Conservation (phyloP, 345 rosid species). For the Melaleuca alternifolia region DNA sequence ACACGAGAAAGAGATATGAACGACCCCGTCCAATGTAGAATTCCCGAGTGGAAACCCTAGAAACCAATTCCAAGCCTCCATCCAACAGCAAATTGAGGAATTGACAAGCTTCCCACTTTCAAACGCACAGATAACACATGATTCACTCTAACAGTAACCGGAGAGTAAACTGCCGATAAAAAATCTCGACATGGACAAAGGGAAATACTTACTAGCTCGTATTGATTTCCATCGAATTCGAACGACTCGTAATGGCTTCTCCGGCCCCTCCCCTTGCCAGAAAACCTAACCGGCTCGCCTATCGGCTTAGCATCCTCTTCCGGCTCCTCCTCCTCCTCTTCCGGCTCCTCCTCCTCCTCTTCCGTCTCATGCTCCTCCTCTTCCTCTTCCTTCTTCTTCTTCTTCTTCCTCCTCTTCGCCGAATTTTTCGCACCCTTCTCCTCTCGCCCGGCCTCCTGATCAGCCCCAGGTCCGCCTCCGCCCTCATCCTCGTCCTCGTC, state of each 20-base stretch:
- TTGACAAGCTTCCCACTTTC: background rate
- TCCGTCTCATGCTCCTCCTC: conserved; percentile 9
- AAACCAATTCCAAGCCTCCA: background rate
- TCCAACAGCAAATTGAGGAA: background rate
- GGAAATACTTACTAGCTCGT: conserved; percentile 57
- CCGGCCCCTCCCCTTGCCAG: conserved; percentile 71
- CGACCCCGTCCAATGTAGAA: background rate
- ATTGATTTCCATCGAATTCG: conserved; percentile 66
- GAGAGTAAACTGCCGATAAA: conserved; percentile 1
- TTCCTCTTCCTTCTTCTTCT: conserved; percentile 12
- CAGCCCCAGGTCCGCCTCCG: conserved; percentile 8
- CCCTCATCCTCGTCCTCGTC: conserved; percentile 16
- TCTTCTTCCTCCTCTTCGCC: conserved; percentile 31
- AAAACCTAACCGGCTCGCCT: conserved; percentile 46
- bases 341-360: conserved; percentile 23
- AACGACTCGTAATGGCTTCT: conserved; percentile 52
- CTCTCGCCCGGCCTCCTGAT: conserved; percentile 31
- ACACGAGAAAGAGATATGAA: background rate
- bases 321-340: conserved; percentile 46
- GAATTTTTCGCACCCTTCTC: conserved; percentile 54
- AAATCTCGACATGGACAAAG: background rate
- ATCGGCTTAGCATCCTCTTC: conserved; percentile 77
- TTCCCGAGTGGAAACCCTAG: background rate
- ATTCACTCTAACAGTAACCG: background rate
- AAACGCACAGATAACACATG: background rate